Conservation (phyloP, 257 asterid species). For the Mentha longifolia region DNA sequence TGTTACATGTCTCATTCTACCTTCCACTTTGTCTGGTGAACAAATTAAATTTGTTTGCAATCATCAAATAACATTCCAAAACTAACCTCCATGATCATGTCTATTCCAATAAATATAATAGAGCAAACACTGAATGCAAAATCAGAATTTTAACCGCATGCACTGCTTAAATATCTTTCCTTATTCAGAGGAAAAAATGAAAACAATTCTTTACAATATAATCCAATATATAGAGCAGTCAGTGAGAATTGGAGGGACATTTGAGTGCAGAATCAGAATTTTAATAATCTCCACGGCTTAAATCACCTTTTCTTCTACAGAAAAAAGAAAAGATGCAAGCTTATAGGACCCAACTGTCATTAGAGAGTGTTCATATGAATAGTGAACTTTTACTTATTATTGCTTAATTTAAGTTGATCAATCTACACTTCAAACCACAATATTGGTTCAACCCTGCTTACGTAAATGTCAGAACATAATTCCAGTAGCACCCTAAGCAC, state of each 20-base stretch:
- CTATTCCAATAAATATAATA: neutral
- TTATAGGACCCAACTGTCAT: conserved; percentile 1
- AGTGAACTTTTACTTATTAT: neutral
- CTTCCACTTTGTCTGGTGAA: neutral
- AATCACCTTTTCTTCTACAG: too few relatives aligned
- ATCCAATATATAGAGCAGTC: neutral
- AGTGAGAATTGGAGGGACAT: neutral
- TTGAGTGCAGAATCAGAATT: conserved; percentile 1
- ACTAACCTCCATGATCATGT: neutral
- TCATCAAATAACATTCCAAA: neutral
- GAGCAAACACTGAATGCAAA: conserved; percentile 1
- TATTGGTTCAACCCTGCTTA: neutral
- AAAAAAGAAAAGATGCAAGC: neutral
- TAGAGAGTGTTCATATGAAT: neutral
- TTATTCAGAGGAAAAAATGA: neutral
- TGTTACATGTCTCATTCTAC: neutral
- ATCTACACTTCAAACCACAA: neutral
- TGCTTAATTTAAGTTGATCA: conserved; percentile 1
- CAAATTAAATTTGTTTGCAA: neutral
- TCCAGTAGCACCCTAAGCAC: neutral
- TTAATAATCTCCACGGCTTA: too few relatives aligned
- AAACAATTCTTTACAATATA: neutral
- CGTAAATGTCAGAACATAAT: conserved; percentile 6
- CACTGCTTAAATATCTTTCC: conserved; percentile 3
- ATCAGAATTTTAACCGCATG: neutral